Percentiles rank a stretch among this genome's conserved stretches.
phyloP scores from a whole-genome alignment of 1,139 yeast species.

The Candida glucosophila region DNA sequence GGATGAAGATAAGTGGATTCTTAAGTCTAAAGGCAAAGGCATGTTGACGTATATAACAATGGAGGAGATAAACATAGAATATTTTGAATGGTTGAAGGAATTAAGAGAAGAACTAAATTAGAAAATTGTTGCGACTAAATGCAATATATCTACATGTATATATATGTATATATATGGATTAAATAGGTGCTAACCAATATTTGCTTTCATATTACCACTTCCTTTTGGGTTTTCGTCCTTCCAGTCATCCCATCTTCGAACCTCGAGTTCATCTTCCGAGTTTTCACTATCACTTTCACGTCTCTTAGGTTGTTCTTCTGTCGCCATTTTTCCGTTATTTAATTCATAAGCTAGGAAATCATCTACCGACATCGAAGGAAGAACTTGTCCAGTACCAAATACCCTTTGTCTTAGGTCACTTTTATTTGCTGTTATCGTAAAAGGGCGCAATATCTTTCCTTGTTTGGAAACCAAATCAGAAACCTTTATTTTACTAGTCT shows the following conservation, averaged over 20 bases:
- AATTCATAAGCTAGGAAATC: conserved; percentile 83
- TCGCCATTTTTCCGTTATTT: conserved; percentile 70
- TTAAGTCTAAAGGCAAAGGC: conserved; percentile 17
- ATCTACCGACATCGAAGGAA: conserved; percentile 94
- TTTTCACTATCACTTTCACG: conserved; percentile 37
- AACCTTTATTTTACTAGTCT: conserved; percentile 14
- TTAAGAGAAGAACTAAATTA: conserved; percentile 17
- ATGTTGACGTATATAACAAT: conserved; percentile 19
- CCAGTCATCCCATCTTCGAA: conserved; percentile 89
- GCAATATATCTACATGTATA: conserved; percentile 2
- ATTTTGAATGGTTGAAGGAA: conserved; percentile 26
- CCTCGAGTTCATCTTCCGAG: conserved; percentile 40
- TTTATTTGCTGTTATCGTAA: conserved; percentile 60
- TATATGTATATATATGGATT: conserved; percentile 2
- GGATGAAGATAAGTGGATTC: conserved; percentile 49
- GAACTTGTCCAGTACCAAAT: conserved; percentile 83
- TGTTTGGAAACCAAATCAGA: conserved; percentile 45
- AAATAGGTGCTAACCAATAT: conserved; percentile 47
- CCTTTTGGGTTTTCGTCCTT: conserved; percentile 81
- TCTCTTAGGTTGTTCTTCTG: conserved; percentile 20
- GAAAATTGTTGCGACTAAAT: not conserved
- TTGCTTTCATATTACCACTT: conserved; percentile 75
- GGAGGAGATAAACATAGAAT: conserved; percentile 24
- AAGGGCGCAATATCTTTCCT: conserved; percentile 79
- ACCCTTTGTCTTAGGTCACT: conserved; percentile 57